These are phyloP conservation scores for Alternaria sp. DNA, from an alignment of 2,329 filamentous ascomycete genomes.

Conservation along the genomic window DNA sequence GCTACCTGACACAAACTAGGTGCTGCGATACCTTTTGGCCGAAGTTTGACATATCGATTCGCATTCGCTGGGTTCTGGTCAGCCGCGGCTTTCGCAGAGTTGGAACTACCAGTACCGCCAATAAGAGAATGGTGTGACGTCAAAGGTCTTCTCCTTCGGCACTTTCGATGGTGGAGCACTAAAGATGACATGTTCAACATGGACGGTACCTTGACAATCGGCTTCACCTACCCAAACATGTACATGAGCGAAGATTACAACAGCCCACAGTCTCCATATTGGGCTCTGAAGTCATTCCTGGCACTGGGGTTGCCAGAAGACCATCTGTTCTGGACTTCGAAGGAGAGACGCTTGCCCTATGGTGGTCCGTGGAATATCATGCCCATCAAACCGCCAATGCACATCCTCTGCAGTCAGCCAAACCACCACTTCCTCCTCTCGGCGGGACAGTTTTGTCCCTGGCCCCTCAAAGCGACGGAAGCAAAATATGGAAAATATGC, in stretches of 20 bases:
- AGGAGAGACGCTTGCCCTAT: slow-evolving; percentile 52
- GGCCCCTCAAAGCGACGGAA: slow-evolving; percentile 48
- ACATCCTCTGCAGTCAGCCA: slow-evolving; percentile 57
- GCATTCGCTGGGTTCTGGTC: slow-evolving; percentile 61
- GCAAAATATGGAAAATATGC: slow-evolving; percentile 48
- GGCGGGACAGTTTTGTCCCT: slow-evolving; percentile 45
- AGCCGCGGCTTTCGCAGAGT: slow-evolving; percentile 54
- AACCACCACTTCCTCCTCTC: slow-evolving; percentile 46
- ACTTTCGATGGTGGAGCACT: slow-evolving; percentile 60
- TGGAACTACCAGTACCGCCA: slow-evolving; percentile 50
- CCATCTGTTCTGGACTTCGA: slow-evolving; percentile 57
- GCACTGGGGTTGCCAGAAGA: slow-evolving; percentile 48
- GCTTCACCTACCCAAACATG: slow-evolving; percentile 60
- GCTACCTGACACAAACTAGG: slow-evolving; percentile 42
- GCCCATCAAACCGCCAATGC: slow-evolving; percentile 47
- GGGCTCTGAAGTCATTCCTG: slow-evolving; percentile 62
- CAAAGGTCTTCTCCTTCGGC: slow-evolving; percentile 61
- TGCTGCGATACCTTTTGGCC: slow-evolving; percentile 61
- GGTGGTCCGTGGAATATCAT: not conserved
- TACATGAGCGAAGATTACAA: slow-evolving; percentile 66
- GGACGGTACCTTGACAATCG: slow-evolving; percentile 62
- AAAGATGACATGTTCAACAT: slow-evolving; percentile 56
- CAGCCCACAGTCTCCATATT: slow-evolving; percentile 64
- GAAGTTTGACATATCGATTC: slow-evolving; percentile 62
- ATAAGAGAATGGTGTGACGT: slow-evolving; percentile 52